Percentiles rank a stretch among this genome's conserved stretches.
Conservation (phyloP, 164 flowering plant genomes). For the Aristolochia fimbriata region DNA sequence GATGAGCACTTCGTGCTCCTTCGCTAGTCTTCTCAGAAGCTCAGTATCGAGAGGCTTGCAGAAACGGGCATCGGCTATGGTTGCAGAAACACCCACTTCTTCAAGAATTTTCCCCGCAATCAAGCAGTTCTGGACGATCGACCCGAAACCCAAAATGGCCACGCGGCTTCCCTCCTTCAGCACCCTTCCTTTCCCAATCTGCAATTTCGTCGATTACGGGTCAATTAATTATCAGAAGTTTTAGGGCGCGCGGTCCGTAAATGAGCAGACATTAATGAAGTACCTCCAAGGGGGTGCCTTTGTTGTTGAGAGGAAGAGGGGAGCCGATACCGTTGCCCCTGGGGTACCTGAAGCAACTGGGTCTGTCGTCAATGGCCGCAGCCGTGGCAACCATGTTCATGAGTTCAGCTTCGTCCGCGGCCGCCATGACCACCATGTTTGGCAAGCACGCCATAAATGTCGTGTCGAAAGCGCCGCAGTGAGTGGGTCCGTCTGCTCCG, state of each 20-base stretch:
- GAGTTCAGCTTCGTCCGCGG: constrained; percentile 33
- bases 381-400: constrained; percentile 55
- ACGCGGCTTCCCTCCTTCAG: constrained; percentile 17
- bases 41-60: constrained; percentile 43
- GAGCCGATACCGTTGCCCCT: constrained; percentile 37
- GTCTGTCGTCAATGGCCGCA: constrained; percentile 35
- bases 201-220: background rate
- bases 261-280: background rate
- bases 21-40: constrained; percentile 22
- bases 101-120: constrained; percentile 3
- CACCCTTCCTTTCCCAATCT: constrained; percentile 43
- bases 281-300: constrained; percentile 45
- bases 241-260: no score
- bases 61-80: constrained; percentile 42
- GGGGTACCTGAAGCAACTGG: constrained; percentile 36
- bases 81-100: constrained; percentile 22
- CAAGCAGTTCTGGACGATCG: constrained; percentile 9
- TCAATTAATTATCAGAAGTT: no score
- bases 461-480: constrained; percentile 42
- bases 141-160: constrained; percentile 11
- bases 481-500: constrained; percentile 54
- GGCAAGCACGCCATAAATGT: constrained; percentile 51
- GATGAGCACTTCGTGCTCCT: constrained; percentile 23
- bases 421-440: constrained; percentile 58
- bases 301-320: constrained; percentile 31